phyloP scores from a whole-genome alignment of 306 rosid genomes.

The Corylus americana region DNA sequence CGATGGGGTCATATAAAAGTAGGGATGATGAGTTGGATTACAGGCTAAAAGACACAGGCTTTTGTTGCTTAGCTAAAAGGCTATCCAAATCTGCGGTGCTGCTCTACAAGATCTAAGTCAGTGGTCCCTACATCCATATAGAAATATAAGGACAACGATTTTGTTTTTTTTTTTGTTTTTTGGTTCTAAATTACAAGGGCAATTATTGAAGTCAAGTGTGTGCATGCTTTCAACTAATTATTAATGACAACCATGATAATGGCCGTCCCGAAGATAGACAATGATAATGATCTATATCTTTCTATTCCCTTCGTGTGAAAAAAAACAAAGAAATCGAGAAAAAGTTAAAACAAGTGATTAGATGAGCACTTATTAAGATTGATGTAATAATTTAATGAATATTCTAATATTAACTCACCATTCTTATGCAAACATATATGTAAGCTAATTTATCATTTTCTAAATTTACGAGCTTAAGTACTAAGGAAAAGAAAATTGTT shows the following conservation, averaged over 20 bases:
- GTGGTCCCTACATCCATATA: not conserved
- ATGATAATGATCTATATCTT: not conserved
- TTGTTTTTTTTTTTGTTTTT: too few relatives aligned
- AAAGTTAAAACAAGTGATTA: not conserved
- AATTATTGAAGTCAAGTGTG: not conserved
- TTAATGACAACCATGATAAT: not conserved
- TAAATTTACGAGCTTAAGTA: not conserved
- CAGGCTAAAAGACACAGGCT: not conserved
- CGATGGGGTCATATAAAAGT: not conserved
- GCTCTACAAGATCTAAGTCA: not conserved
- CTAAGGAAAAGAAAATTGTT: not conserved
- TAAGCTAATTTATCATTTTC: not conserved
- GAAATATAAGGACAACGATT: constrained; percentile 4
- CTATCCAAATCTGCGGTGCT: not conserved
- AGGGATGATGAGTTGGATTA: not conserved
- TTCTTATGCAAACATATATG: not conserved
- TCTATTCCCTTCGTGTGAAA: not conserved
- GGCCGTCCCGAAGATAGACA: not conserved
- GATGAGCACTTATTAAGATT: not conserved
- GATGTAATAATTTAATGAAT: too few relatives aligned
- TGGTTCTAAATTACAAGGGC: too few relatives aligned
- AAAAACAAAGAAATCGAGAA: not conserved
- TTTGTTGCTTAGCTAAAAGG: constrained; percentile 17
- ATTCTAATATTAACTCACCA: not conserved
- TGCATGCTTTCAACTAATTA: not conserved